Evolutionary conservation across 257 asterid genomes (phyloP), one percentile per base, ranked within the genome.

Genomic region (Rubia yunnanensis): DNA sequence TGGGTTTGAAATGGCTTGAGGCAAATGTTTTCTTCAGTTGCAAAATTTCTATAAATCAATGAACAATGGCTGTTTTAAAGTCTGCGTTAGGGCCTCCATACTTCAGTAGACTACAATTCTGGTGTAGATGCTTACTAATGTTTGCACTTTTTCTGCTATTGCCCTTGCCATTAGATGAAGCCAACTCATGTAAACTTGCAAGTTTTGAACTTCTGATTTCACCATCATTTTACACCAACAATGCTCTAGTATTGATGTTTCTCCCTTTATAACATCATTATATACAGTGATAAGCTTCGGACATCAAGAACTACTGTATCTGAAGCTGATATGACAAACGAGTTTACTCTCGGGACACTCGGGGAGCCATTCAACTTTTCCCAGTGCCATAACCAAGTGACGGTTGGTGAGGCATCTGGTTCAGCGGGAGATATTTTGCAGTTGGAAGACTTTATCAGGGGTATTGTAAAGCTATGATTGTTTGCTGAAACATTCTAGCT

Each of bases 291-390:
- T 73, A 89, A 89, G 84, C 94, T 92, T 69, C 88, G 98, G 30
- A 82, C 86, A 77, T 87, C 97, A 63, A 87, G 97, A 76, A 92
- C 94, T n/a, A 77, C 85, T n/a, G 65, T 88, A 24, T 92, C 98
- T 32, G 86, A 88, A 8, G 98, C 96, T 18, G 97, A 89, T 74
- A 79, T 86, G 18, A 73, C 83, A 6, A 74, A 78, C 23, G 97
- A 92, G 50, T 72, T 74, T 61, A 80, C 88, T 0, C 81, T 92
- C 23, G 97, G 97, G 60, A 77, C 78, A 60, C 78, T 94, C 4
- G 95, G 94, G 66, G 96, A 85, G 74, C 77, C 89, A 41, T 92
- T 92, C 74, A 71, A 80, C 9, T 89, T 92, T 69, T 72, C 91
- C 62, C 97, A 89, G 73, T 89, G 96, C 80, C 73, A 67, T 14